Evolutionary conservation across 2,329 filamentous ascomycete species (phyloP), one percentile per base, ranked within the genome.

Genomic region (Emmonsia crescens): DNA sequence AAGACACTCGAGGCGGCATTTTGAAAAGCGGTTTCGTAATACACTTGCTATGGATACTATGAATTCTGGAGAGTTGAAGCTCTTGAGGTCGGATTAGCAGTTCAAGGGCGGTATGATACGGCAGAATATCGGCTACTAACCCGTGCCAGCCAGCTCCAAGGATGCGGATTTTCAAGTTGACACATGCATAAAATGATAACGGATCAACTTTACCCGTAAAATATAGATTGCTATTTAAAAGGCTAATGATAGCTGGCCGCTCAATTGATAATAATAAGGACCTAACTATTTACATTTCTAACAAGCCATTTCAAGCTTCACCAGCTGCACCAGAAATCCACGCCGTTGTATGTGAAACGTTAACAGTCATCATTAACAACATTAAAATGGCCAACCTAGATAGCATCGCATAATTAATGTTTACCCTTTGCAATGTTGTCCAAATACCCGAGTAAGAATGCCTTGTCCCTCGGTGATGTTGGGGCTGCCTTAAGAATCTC

Each of bases 391-490:
- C 16, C 19, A 42, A 46, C 14, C 4, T 42, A 40, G n/a, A 42
- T 21, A 40, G 29, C 19, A 48, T 48, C 59, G 48, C 59, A 55
- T 44, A 61, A 31, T 71, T 64, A 76, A 63, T 70, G 72, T 60
- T 71, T 73, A 38, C 74, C 75, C 64, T 79, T 78, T 1, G 75
- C 77, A 62, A 82, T 78, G 61, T 78, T 78, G 65, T 89, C 84
- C 68, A 95, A 76, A 70, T 91, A 94, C 10, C 83, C 87, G 59
- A 94, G 78, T 70, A 95, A 76, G 68, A 94, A 94, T 19, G 81
- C 86, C 70, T 89, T 87, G 67, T 94, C 86, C 0, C 84, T 87
- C 0, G 88, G 83, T 3, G 86, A 88, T 21, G 77, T 75, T 49
- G 71, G 57, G 82, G 21, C 66, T 65, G 19, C 60, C 60, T n/a